Conservation (phyloP, 495 filamentous ascomycete species). For the Hyaloscypha finlandica region DNA sequence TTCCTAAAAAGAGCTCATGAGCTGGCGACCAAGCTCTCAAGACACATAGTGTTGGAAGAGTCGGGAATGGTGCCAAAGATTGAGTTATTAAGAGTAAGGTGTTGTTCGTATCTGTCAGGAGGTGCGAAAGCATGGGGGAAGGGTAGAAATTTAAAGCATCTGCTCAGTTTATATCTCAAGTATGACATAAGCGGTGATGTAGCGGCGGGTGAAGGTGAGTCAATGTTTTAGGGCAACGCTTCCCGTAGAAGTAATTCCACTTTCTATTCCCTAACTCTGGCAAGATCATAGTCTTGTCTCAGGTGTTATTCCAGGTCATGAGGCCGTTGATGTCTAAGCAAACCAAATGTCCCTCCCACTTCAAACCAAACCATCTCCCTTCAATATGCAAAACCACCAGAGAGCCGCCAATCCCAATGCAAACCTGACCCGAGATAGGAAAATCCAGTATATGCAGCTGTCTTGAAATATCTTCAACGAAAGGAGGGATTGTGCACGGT, state of each 20-base stretch:
- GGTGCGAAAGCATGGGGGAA: no score
- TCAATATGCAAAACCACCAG: not conserved
- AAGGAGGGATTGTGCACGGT: not conserved
- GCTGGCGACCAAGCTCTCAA: no score
- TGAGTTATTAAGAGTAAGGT: no score
- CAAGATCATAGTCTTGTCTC: not conserved
- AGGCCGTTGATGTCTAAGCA: not conserved
- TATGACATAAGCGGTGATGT: no score
- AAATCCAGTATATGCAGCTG: not conserved
- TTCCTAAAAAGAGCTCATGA: no score
- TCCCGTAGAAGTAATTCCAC: not conserved
- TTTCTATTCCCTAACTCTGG: not conserved
- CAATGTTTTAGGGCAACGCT: no score
- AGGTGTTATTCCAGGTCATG: not conserved
- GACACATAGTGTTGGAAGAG: no score
- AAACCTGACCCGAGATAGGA: not conserved
- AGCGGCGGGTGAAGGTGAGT: no score
- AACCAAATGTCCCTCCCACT: not conserved
- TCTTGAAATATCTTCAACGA: constrained; percentile 2
- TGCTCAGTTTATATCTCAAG: no score
- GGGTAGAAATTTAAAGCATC: no score
- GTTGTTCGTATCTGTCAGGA: no score
- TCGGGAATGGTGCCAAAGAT: no score
- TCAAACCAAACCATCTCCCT: not conserved
- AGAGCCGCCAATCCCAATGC: not conserved